Base-by-base conservation (phyloP, 2,329 filamentous ascomycete species). In the Colletotrichum phormii region DNA sequence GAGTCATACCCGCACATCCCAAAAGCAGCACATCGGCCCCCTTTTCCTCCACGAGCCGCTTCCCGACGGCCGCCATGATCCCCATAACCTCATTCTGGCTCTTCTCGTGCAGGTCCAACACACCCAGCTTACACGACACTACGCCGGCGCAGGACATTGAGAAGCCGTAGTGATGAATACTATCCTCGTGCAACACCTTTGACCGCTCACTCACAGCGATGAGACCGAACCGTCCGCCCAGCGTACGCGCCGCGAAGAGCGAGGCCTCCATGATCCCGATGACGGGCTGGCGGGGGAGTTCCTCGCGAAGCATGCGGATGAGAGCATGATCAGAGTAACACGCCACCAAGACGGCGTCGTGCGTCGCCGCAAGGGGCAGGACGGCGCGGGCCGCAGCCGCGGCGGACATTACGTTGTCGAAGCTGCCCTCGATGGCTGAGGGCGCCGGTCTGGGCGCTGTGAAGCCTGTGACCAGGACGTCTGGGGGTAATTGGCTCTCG, bases 241-340 rank as follows among this genome's bases (percentile, higher is more conserved):
- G 46, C 9, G 68, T 71, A 11, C 68, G 68, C 13, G 68, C 68
- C 0, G 68, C 68, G 12, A 71, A 71, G 1, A 71, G 76, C 46
- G 76, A 77, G 0, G 95, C 93, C 81, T 98, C 95, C 78, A 98
- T 97, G 68, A 98, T 98, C 5, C 96, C 95, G 0, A 90, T 91
- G 5, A 94, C 91, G 31, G 90, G 81, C 85, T 75, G 75, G 5
- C 76, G 73, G 15, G 73, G 65, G 2, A 72, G 60, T 22, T 72
- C 66, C 22, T 72, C 69, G 0, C 69, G 65, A 12, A 72, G 69
- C 69, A 69, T 69, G 37, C 66, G 66, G 24, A 72, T 69, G 24
- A 72, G 65, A 3, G 69, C 64, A 9, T 72, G 69, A 31, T 72
- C 69, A 4, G 69, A 72, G 53, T 69, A 72, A 53, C 69, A 72